Conservation (phyloP, 2,329 filamentous ascomycete genomes). For the Exophiala aquamarina region DNA sequence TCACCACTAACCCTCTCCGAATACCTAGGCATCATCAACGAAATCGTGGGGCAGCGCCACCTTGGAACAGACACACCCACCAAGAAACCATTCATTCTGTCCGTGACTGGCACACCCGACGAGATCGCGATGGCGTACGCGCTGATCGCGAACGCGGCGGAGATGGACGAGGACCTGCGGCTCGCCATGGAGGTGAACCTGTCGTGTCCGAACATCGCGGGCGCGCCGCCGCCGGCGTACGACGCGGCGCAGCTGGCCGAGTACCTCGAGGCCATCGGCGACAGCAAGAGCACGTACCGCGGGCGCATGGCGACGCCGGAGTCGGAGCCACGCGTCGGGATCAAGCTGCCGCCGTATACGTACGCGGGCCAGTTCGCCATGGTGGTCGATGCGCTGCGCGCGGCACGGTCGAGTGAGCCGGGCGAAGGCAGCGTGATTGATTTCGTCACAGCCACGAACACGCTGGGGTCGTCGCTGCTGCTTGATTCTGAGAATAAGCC, state of each 20-base stretch:
- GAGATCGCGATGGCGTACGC: conserved; percentile 60
- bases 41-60: conserved; percentile 41
- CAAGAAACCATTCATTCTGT: conserved; percentile 57
- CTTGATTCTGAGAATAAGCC: conserved; percentile 39
- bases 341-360: conserved; percentile 78
- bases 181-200: conserved; percentile 76
- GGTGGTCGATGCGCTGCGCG: conserved; percentile 53
- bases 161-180: conserved; percentile 44
- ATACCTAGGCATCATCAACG: conserved; percentile 59
- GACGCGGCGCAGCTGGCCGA: conserved; percentile 48
- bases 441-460: conserved; percentile 76
- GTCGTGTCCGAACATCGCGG: conserved; percentile 73
- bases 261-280: conserved; percentile 56
- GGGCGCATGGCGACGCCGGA: conserved; percentile 26
- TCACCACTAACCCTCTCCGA: conserved; percentile 60
- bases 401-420: conserved; percentile 22
- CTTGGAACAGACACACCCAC: conserved; percentile 39
- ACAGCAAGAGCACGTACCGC: conserved; percentile 30
- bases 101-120: conserved; percentile 64
- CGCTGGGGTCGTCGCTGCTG: conserved; percentile 67
- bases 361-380: conserved; percentile 64
- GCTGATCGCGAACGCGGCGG: conserved; percentile 43
- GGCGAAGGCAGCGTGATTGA: conserved; percentile 23
- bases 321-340: conserved; percentile 55
- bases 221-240: conserved; percentile 71